Percentiles rank a stretch among this genome's conserved stretches.
Evolutionary conservation across 1,139 yeast species (phyloP).

Genomic region (Meyerozyma elateridarum): DNA sequence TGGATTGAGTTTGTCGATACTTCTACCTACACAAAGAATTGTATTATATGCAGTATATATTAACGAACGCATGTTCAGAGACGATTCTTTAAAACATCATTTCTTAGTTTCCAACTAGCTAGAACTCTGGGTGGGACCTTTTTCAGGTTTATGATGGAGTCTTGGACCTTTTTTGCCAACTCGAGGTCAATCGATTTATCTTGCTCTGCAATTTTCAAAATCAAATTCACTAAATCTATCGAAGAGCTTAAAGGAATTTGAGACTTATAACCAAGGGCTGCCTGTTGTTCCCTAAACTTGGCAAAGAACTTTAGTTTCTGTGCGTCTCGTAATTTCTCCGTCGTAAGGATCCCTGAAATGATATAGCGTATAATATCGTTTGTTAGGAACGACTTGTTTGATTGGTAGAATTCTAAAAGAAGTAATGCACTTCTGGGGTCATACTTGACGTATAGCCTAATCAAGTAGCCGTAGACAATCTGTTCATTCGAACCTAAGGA

Average conservation of each 20-base stretch:
- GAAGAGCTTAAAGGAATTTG: conserved; percentile 7
- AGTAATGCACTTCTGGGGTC: conserved; percentile 21
- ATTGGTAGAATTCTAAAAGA: conserved; percentile 18
- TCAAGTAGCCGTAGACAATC: conserved; percentile 18
- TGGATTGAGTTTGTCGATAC: too few relatives aligned
- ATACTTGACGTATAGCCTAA: conserved; percentile 21
- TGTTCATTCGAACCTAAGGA: too few relatives aligned
- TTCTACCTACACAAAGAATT: too few relatives aligned
- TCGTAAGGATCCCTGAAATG: conserved; percentile 24
- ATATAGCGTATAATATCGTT: conserved; percentile 15
- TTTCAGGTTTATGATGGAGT: too few relatives aligned
- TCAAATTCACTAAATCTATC: background rate
- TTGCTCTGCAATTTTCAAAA: background rate
- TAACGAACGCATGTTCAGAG: too few relatives aligned
- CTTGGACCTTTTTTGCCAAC: too few relatives aligned
- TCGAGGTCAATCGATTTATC: too few relatives aligned
- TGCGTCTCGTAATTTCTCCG: conserved; percentile 13
- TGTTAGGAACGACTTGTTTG: conserved; percentile 15
- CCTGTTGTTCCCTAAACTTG: conserved; percentile 17
- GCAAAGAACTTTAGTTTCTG: conserved; percentile 18
- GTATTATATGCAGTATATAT: too few relatives aligned
- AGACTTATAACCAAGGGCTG: conserved; percentile 18
- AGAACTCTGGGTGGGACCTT: too few relatives aligned
- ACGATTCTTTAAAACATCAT: too few relatives aligned
- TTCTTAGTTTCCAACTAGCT: too few relatives aligned